Evolutionary conservation across 805 yeast genomes (phyloP).

Genomic region (Starmerella bacillaris): DNA sequence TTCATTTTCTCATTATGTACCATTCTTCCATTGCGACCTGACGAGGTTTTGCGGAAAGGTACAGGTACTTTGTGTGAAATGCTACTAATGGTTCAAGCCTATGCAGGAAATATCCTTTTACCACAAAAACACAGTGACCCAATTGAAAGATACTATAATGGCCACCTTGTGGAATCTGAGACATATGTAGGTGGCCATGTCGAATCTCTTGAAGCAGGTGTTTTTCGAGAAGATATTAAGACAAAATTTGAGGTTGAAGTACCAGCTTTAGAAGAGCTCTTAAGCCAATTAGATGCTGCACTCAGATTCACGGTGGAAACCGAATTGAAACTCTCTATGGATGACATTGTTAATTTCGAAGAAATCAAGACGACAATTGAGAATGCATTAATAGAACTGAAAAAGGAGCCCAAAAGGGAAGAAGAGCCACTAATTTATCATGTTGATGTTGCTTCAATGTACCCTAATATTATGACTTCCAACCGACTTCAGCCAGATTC

Average conservation of each 20-base stretch:
- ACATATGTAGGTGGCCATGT: constrained; percentile 99
- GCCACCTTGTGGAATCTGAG: constrained; percentile 83
- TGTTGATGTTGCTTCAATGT: constrained; percentile 98
- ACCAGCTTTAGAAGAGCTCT: constrained; percentile 59
- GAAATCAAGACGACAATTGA: constrained; percentile 49
- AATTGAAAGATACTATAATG: constrained; percentile 83
- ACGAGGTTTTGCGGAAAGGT: constrained; percentile 88
- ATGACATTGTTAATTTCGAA: constrained; percentile 39
- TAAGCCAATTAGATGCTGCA: constrained; percentile 56
- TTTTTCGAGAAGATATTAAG: constrained; percentile 74
- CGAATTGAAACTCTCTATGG: constrained; percentile 63
- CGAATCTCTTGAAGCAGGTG: constrained; percentile 94
- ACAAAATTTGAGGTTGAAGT: constrained; percentile 65
- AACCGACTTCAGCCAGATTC: constrained; percentile 96
- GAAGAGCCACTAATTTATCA: constrained; percentile 86
- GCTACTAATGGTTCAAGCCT: constrained; percentile 91
- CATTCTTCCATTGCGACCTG: constrained; percentile 89
- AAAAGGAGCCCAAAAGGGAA: constrained; percentile 40
- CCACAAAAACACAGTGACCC: constrained; percentile 94
- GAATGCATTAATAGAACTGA: constrained; percentile 37
- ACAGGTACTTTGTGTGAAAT: constrained; percentile 98
- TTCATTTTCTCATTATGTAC: constrained; percentile 90
- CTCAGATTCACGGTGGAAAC: constrained; percentile 67
- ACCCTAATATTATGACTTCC: constrained; percentile 96
- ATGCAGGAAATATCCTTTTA: constrained; percentile 49